Evolutionary conservation across 75 land plant genomes (phyloP).

Genomic region (Selaginella moellendorffii): DNA sequence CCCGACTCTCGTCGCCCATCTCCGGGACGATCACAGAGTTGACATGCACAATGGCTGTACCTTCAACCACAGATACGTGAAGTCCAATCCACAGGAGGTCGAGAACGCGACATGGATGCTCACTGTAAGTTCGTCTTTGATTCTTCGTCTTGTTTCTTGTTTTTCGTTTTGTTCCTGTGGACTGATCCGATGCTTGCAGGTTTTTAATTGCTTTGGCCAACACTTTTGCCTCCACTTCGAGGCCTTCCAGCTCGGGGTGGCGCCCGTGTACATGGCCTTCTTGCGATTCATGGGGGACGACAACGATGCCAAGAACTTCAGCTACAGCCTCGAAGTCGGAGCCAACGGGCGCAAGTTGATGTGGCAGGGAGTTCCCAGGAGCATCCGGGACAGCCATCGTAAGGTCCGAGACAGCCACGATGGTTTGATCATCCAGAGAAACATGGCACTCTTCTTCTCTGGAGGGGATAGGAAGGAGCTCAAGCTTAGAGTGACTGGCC

Average conservation of each 20-base stretch:
- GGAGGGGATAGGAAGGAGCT: too few relatives aligned
- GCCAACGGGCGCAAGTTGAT: slow-evolving; percentile 34
- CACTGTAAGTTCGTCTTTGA: slow-evolving; percentile 23
- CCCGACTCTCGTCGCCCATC: slow-evolving; percentile 20
- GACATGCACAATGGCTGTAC: too few relatives aligned
- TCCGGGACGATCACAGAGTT: too few relatives aligned
- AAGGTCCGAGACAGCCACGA: slow-evolving; percentile 42
- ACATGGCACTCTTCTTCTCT: slow-evolving; percentile 37
- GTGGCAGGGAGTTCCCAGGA: slow-evolving; percentile 45
- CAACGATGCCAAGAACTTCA: too few relatives aligned
- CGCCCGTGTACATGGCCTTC: too few relatives aligned
- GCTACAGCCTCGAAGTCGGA: too few relatives aligned
- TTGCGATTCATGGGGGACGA: too few relatives aligned
- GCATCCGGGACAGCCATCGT: slow-evolving; percentile 37
- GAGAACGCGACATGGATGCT: slow-evolving; percentile 40
- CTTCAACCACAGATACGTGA: slow-evolving; percentile 29
- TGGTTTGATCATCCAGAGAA: slow-evolving; percentile 36
- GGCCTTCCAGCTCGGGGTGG: too few relatives aligned
- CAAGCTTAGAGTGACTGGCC: slow-evolving; percentile 33
- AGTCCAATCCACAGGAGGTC: too few relatives aligned
- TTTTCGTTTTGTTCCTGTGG: too few relatives aligned
- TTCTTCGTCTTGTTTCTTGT: too few relatives aligned
- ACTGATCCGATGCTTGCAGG: slow-evolving; percentile 12
- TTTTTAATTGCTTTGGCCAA: slow-evolving; percentile 39
- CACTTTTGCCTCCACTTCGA: too few relatives aligned